Conservation (phyloP, 129 eudicot genomes). For the Tagetes patula region DNA sequence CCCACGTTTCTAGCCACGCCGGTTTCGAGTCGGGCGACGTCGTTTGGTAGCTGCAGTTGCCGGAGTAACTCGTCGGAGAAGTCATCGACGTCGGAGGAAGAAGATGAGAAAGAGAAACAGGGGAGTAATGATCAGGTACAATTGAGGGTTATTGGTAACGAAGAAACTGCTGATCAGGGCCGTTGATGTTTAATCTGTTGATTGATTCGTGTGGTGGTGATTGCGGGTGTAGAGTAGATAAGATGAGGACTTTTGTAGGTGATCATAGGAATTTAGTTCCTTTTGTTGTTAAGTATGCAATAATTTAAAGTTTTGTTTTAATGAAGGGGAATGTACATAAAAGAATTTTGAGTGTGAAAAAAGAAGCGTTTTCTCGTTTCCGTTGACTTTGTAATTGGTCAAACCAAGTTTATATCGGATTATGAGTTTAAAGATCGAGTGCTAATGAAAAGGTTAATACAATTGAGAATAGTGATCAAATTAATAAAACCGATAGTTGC, state of each 20-base stretch:
- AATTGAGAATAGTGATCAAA: no score
- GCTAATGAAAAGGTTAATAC: no score
- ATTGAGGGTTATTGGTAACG: constrained; percentile 25
- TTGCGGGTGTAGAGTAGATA: constrained; percentile 2
- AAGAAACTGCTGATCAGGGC: constrained; percentile 2
- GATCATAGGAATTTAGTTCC: constrained; percentile 8
- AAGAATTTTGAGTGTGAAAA: constrained; percentile 8
- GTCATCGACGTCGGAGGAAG: constrained; percentile 23
- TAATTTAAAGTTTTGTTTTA: not conserved
- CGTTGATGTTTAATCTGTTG: not conserved
- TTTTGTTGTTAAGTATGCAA: not conserved
- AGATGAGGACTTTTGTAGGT: constrained; percentile 23
- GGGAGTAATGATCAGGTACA: constrained; percentile 27
- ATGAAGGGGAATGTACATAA: constrained; percentile 16
- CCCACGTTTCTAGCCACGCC: constrained; percentile 68
- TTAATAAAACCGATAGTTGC: no score
- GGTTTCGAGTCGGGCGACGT: constrained; percentile 39
- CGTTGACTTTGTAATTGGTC: not conserved
- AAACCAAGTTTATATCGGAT: not conserved
- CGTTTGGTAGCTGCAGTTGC: constrained; percentile 46
- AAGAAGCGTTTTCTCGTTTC: not conserved
- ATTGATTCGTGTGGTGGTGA: constrained; percentile 6
- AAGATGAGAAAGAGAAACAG: constrained; percentile 18
- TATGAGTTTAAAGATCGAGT: not conserved
- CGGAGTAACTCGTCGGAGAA: constrained; percentile 17